A percentile compares a stretch with the other conserved stretches of the same genome.
These are phyloP conservation scores for Colletotrichum aenigma DNA, from an alignment of 2,329 filamentous ascomycete genomes.

Conservation along the genomic window DNA sequence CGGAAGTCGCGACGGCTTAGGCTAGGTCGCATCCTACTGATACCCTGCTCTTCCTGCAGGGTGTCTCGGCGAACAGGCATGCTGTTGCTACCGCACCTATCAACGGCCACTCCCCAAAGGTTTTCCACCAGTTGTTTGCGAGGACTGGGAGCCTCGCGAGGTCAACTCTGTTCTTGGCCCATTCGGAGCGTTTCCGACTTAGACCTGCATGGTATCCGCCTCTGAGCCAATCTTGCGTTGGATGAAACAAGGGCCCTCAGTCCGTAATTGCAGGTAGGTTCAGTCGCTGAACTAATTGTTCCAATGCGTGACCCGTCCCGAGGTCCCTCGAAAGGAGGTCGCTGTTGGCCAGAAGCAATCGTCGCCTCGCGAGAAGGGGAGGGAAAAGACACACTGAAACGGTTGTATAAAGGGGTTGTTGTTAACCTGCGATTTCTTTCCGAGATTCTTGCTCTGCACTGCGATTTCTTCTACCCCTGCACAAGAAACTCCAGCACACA, in stretches of 20 bases:
- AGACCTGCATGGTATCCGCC: not conserved
- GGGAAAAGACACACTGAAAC: not conserved
- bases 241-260: not conserved
- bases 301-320: not conserved
- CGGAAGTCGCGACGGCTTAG: not conserved
- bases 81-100: not conserved
- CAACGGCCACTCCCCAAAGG: not conserved
- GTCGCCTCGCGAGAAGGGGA: not conserved
- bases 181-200: not conserved
- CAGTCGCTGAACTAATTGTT: not conserved
- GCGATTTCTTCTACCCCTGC: not conserved
- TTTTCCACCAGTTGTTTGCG: not conserved
- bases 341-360: not conserved
- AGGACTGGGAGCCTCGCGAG: not conserved
- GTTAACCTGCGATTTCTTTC: not conserved
- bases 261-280: not conserved
- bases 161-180: not conserved
- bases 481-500: not conserved
- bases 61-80: not conserved
- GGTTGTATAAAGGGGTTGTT: not conserved
- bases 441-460: accelerated
- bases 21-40: not conserved
- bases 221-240: not conserved
- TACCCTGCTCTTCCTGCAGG: not conserved
- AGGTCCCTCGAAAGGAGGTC: not conserved